Conservation (phyloP, 116 monocot species). For the Posidonia oceanica region DNA sequence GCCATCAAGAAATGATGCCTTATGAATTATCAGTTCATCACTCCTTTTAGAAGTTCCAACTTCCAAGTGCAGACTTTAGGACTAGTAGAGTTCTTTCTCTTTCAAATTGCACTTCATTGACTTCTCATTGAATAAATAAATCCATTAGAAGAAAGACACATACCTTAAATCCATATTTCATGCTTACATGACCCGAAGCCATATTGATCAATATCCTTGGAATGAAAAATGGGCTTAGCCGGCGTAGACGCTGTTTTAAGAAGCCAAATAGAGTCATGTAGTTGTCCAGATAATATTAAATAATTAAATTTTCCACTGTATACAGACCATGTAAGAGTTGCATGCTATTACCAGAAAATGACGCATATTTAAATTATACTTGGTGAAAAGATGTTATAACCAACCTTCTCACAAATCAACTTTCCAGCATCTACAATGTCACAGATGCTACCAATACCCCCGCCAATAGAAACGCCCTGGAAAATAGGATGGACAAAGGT, state of each 20-base stretch:
- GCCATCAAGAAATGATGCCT: too few relatives aligned
- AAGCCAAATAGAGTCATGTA: neutral
- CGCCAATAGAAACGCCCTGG: slow-evolving; percentile 96
- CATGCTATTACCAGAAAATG: neutral
- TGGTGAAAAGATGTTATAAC: slow-evolving; percentile 5
- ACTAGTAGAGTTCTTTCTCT: too few relatives aligned
- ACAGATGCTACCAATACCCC: slow-evolving; percentile 83
- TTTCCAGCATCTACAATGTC: slow-evolving; percentile 79
- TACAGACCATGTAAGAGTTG: neutral
- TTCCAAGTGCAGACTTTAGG: too few relatives aligned
- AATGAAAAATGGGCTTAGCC: slow-evolving; percentile 85
- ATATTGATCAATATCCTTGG: slow-evolving; percentile 94
- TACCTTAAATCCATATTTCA: slow-evolving; percentile 98
- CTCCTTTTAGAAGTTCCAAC: too few relatives aligned
- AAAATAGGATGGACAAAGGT: slow-evolving; percentile 4
- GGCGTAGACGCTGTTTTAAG: slow-evolving; percentile 55
- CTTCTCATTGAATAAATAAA: neutral
- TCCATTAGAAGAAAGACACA: slow-evolving; percentile 5
- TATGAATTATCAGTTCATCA: too few relatives aligned
- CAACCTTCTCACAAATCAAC: slow-evolving; percentile 82
- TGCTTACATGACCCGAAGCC: slow-evolving; percentile 98
- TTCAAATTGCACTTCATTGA: neutral
- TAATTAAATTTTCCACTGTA: neutral
- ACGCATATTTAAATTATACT: neutral
- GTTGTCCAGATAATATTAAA: neutral